phyloP scores from a whole-genome alignment of 441 rosid genomes.

The Breynia disticha region DNA sequence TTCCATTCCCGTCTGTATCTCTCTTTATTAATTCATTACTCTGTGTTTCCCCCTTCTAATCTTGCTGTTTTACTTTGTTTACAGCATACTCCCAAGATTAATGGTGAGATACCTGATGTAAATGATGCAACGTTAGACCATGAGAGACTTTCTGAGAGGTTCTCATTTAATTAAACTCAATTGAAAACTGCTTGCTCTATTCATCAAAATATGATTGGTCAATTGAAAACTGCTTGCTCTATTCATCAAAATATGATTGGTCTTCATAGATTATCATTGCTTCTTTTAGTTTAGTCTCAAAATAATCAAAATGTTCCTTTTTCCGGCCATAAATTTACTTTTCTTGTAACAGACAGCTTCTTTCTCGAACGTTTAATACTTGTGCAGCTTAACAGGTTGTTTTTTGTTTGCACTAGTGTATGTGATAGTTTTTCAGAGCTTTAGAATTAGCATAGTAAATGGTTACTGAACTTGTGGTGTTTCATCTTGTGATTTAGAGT shows the following conservation, averaged over 20 bases:
- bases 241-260: background rate
- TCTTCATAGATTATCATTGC: background rate
- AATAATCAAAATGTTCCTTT: too few species aligned
- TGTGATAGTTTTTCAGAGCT: too few species aligned
- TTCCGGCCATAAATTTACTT: too few species aligned
- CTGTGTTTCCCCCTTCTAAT: background rate
- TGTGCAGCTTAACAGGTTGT: too few species aligned
- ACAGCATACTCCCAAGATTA: slow-evolving; percentile 89
- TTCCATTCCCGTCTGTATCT: slow-evolving; percentile 65
- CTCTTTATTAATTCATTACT: background rate
- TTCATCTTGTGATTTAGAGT: too few species aligned
- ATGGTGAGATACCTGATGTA: slow-evolving; percentile 68
- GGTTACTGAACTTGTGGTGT: too few species aligned
- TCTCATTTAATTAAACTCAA: slow-evolving; percentile 15
- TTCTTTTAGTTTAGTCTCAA: too few species aligned
- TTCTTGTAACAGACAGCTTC: too few species aligned
- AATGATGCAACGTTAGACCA: slow-evolving; percentile 86
- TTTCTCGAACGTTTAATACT: too few species aligned
- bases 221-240: too few species aligned
- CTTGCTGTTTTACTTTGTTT: slow-evolving; percentile 19
- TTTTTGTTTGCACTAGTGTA: too few species aligned
- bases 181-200: slow-evolving; percentile 6
- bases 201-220: background rate
- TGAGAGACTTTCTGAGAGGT: slow-evolving; percentile 86
- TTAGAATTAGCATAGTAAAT: too few species aligned